Conservation (phyloP, 345 rosid genomes). For the Rhizophora mangle region DNA sequence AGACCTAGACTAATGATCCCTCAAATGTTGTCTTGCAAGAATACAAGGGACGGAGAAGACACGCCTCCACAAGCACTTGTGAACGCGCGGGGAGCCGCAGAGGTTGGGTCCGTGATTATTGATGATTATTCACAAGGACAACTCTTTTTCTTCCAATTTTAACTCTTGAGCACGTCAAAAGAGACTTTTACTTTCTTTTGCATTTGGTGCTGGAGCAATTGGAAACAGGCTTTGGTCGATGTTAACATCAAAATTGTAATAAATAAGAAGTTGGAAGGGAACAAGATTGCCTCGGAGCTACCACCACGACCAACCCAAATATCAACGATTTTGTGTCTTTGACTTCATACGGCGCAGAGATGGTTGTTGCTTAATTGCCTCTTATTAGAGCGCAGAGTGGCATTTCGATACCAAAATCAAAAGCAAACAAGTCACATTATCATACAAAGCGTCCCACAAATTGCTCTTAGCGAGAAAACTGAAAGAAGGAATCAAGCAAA, state of each 20-base stretch:
- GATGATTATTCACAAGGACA: background rate
- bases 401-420: background rate
- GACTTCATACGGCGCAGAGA: background rate
- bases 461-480: background rate
- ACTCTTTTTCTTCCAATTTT: background rate
- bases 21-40: conserved; percentile 1
- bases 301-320: background rate
- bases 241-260: background rate
- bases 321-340: background rate
- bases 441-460: background rate
- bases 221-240: background rate
- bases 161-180: background rate
- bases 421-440: conserved; percentile 1
- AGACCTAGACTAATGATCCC: conserved; percentile 1
- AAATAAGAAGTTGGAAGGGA: background rate
- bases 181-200: background rate
- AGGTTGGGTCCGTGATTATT: conserved; percentile 10
- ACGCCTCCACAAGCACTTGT: conserved; percentile 10
- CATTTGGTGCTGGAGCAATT: background rate
- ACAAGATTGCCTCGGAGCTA: background rate
- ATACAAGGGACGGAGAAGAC: conserved; percentile 10
- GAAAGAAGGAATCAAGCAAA: background rate
- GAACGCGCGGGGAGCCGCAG: background rate
- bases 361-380: background rate
- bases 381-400: background rate